These are phyloP conservation scores for Pythium plurisporium DNA, from an alignment of 352 stramenopile species.

Conservation along the genomic window DNA sequence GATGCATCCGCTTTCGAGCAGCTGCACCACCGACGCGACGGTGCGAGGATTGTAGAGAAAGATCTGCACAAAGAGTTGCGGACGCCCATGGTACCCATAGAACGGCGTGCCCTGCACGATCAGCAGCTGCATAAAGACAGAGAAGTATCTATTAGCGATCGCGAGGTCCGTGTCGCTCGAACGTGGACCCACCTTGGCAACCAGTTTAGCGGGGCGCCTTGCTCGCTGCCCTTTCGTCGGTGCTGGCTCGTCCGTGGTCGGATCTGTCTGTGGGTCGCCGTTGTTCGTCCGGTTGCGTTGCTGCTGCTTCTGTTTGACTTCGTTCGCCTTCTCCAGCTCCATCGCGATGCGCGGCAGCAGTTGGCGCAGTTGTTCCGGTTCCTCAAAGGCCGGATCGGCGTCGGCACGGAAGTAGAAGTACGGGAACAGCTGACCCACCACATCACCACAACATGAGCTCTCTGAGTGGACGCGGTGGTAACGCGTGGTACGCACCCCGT, in stretches of 20 bases:
- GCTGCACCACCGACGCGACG: slow-evolving; percentile 54
- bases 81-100: slow-evolving; percentile 79
- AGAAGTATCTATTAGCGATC: too few species aligned
- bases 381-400: slow-evolving; percentile 60
- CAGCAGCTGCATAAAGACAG: slow-evolving; percentile 45
- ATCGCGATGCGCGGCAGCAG: slow-evolving; percentile 66
- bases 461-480: background rate
- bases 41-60: slow-evolving; percentile 83
- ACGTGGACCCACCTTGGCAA: slow-evolving; percentile 55
- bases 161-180: too few species aligned
- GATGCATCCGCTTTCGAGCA: slow-evolving; percentile 83
- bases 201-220: slow-evolving; percentile 27
- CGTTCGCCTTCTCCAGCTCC: slow-evolving; percentile 61
- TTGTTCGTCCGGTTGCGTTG: slow-evolving; percentile 10
- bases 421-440: slow-evolving; percentile 62
- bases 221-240: background rate
- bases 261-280: background rate
- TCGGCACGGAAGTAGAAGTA: slow-evolving; percentile 88
- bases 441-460: background rate
- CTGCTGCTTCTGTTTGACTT: slow-evolving; percentile 40
- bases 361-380: slow-evolving; percentile 41
- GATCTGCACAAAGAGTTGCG: slow-evolving; percentile 85
- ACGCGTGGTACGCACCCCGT: slow-evolving; percentile 47
- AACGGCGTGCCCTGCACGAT: slow-evolving; percentile 86
- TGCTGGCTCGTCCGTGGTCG: background rate